Evolutionary conservation across 2,329 filamentous ascomycete species (phyloP).

Genomic region (Thelonectria olida): DNA sequence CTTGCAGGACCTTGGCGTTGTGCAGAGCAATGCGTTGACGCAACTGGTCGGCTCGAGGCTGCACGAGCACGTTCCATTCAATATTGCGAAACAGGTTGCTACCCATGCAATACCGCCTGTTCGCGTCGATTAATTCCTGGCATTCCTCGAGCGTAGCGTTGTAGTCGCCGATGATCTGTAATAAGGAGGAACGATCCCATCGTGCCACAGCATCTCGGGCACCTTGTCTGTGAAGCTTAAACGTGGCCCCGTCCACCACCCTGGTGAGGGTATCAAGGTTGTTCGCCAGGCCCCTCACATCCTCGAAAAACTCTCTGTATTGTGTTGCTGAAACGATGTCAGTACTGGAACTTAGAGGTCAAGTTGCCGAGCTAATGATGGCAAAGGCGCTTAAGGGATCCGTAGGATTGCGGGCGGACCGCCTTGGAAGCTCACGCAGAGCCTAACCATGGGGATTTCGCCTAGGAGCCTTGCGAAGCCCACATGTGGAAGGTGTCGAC

Average conservation of each 20-base stretch:
- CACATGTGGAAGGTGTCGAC: slow-evolving; percentile 6
- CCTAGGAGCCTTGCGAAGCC: slow-evolving; percentile 30
- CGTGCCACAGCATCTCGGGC: slow-evolving; percentile 27
- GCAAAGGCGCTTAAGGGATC: neutral
- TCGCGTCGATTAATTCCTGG: slow-evolving; percentile 38
- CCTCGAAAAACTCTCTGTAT: slow-evolving; percentile 45
- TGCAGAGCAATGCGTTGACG: slow-evolving; percentile 45
- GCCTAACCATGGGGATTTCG: slow-evolving; percentile 2
- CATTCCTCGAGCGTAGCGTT: slow-evolving; percentile 45
- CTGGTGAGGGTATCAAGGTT: slow-evolving; percentile 44
- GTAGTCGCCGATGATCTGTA: slow-evolving; percentile 45
- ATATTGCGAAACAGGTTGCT: slow-evolving; percentile 43
- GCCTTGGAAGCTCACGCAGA: slow-evolving; percentile 1
- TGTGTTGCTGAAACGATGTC: slow-evolving; percentile 37
- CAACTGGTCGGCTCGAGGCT: slow-evolving; percentile 44
- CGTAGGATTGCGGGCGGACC: neutral
- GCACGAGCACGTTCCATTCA: slow-evolving; percentile 48
- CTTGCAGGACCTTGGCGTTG: slow-evolving; percentile 45
- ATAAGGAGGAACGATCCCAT: slow-evolving; percentile 37
- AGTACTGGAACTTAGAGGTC: neutral
- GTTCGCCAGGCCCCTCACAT: slow-evolving; percentile 42
- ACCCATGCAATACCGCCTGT: slow-evolving; percentile 40
- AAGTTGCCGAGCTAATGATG: neutral
- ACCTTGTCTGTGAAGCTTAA: slow-evolving; percentile 38
- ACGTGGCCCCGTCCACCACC: slow-evolving; percentile 41